phyloP scores from a whole-genome alignment of 148 eudicot species.

The Tetragonia tetragonoides region DNA sequence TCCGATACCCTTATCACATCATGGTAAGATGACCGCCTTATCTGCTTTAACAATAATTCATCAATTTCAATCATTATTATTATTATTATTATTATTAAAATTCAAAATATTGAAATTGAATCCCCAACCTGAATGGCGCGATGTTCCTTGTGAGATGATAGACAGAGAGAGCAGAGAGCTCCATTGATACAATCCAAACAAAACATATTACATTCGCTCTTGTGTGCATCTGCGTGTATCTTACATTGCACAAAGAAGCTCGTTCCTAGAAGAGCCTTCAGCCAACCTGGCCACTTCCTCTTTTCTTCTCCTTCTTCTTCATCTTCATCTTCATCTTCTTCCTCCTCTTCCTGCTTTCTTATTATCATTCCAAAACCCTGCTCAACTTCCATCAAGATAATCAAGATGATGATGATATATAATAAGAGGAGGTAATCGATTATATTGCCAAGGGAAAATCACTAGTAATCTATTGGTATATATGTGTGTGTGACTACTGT shows the following conservation, averaged over 20 bases:
- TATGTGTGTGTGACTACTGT: no score
- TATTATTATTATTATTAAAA: no score
- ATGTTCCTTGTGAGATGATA: conserved; percentile 43
- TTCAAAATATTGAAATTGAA: no score
- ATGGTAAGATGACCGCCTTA: conserved; percentile 60
- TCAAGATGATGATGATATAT: no score
- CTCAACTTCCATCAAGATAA: not conserved
- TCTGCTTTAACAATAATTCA: conserved; percentile 21
- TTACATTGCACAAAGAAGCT: conserved; percentile 52
- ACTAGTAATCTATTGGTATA: no score
- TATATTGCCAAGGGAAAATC: no score
- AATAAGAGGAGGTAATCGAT: no score
- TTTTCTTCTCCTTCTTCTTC: conserved; percentile 18
- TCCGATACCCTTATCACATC: conserved; percentile 49
- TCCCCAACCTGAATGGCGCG: conserved; percentile 43
- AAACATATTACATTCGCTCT: conserved; percentile 55
- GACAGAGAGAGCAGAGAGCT: conserved; percentile 45
- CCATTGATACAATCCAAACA: conserved; percentile 51
- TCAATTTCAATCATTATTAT: no score
- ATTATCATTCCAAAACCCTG: not conserved
- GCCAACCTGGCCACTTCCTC: conserved; percentile 39
- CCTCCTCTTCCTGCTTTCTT: not conserved
- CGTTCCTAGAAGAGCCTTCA: conserved; percentile 38
- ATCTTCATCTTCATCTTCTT: not conserved
- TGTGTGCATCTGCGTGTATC: conserved; percentile 47